These are phyloP conservation scores for Rutstroemia sp. DNA, from an alignment of 2,329 filamentous ascomycete species.

Conservation along the genomic window DNA sequence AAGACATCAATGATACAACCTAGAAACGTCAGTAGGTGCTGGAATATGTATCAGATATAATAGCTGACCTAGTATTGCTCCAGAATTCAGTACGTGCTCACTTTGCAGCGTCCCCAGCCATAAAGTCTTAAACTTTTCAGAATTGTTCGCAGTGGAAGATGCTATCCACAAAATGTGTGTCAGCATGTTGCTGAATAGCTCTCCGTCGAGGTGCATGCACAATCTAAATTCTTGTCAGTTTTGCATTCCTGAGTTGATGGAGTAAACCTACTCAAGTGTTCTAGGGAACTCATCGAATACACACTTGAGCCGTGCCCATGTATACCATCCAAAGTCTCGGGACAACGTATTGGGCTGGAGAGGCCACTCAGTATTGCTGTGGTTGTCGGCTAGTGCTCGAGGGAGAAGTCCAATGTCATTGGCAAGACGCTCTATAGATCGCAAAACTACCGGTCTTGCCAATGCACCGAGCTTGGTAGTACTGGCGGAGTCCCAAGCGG, in stretches of 20 bases:
- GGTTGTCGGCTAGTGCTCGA: slow-evolving; percentile 2
- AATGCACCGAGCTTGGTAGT: slow-evolving; percentile 11
- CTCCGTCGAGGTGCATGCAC: slow-evolving; percentile 11
- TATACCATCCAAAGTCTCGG: slow-evolving; percentile 17
- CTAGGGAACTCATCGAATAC: slow-evolving; percentile 25
- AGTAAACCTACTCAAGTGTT: slow-evolving; percentile 18
- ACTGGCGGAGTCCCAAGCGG: slow-evolving; percentile 18
- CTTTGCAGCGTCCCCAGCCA: neutral
- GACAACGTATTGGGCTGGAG: slow-evolving; percentile 9
- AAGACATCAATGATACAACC: slow-evolving; percentile 25
- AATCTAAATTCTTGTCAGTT: slow-evolving; percentile 17
- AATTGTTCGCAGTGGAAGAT: slow-evolving; percentile 11
- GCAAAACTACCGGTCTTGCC: slow-evolving; percentile 12
- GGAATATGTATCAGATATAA: neutral
- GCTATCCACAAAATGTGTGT: slow-evolving; percentile 23
- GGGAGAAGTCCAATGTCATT: slow-evolving; percentile 11
- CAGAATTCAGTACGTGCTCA: slow-evolving; percentile 7
- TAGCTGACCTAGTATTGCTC: slow-evolving; percentile 18
- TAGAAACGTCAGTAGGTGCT: slow-evolving; percentile 11
- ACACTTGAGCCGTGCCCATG: slow-evolving; percentile 19
- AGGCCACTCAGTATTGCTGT: neutral
- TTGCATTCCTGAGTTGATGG: neutral
- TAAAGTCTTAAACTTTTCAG: neutral
- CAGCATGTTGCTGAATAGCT: slow-evolving; percentile 16
- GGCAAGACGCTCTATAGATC: slow-evolving; percentile 13